Percentiles rank a stretch among this genome's conserved stretches.
phyloP scores from a whole-genome alignment of 352 stramenopile genomes.

The Lagenidium sp. region DNA sequence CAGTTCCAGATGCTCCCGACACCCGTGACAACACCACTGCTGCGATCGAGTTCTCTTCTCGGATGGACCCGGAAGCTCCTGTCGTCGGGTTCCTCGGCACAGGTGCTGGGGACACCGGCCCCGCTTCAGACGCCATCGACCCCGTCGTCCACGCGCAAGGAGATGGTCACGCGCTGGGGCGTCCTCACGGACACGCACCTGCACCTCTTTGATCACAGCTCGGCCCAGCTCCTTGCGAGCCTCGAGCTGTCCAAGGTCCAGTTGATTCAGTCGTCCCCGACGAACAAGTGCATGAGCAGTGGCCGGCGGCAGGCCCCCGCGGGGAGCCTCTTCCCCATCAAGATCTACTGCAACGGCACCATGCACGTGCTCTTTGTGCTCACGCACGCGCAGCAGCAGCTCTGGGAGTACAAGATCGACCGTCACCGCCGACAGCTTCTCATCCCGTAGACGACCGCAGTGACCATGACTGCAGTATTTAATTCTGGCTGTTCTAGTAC shows the following conservation, averaged over 20 bases:
- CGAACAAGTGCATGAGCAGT: slow-evolving; percentile 22
- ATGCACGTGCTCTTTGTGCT: slow-evolving; percentile 74
- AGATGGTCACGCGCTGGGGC: slow-evolving; percentile 60
- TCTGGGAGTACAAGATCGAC: slow-evolving; percentile 78
- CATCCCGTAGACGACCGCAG: slow-evolving; percentile 31
- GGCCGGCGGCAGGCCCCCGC: slow-evolving; percentile 17
- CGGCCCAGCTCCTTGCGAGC: slow-evolving; percentile 54
- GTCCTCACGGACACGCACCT: slow-evolving; percentile 76
- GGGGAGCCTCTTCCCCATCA: slow-evolving; percentile 52
- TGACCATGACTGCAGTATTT: no score
- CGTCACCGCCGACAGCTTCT: slow-evolving; percentile 58
- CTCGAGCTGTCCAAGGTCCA: slow-evolving; percentile 75
- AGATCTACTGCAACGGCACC: slow-evolving; percentile 55
- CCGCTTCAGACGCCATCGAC: slow-evolving; percentile 31
- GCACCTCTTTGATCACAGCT: slow-evolving; percentile 71
- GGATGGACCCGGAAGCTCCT: slow-evolving; percentile 48
- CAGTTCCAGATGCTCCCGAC: slow-evolving; percentile 62
- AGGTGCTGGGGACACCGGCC: no score
- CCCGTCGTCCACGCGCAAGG: slow-evolving; percentile 35
- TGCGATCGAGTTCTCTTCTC: slow-evolving; percentile 36
- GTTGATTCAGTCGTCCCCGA: slow-evolving; percentile 43
- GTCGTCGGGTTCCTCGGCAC: slow-evolving; percentile 24
- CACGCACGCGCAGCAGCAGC: slow-evolving; percentile 66
- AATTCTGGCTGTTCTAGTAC: no score
- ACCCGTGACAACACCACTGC: slow-evolving; percentile 25